These are phyloP conservation scores for Xylaria polymorpha DNA, from an alignment of 2,329 filamentous ascomycete species.

Conservation along the genomic window DNA sequence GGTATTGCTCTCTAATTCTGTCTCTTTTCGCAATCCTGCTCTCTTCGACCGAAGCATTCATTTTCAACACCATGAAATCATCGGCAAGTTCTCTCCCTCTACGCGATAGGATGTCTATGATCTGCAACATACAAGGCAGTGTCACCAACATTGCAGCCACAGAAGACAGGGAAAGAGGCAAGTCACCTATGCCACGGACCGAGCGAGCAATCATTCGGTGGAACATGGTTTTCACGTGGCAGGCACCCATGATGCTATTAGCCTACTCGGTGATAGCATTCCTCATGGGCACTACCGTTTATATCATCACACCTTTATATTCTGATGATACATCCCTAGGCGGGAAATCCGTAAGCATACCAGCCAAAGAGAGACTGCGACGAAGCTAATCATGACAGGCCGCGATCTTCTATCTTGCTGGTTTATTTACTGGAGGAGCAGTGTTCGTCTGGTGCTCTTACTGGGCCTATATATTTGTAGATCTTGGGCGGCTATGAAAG, in stretches of 20 bases:
- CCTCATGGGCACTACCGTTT: slow-evolving; percentile 41
- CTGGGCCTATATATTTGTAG: slow-evolving; percentile 46
- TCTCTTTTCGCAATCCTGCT: slow-evolving; percentile 47
- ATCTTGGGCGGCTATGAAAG: slow-evolving; percentile 6
- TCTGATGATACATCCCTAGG: slow-evolving; percentile 33
- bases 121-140: slow-evolving; percentile 32
- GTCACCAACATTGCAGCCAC: background rate
- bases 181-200: slow-evolving; percentile 27
- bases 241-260: slow-evolving; percentile 48
- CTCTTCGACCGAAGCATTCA: slow-evolving; percentile 46
- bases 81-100: slow-evolving; percentile 1
- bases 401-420: slow-evolving; percentile 41
- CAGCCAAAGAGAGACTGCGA: too few species aligned
- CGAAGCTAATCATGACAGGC: slow-evolving; percentile 30
- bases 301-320: slow-evolving; percentile 44
- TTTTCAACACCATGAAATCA: slow-evolving; percentile 43
- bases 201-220: slow-evolving; percentile 41
- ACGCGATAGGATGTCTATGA: slow-evolving; percentile 38
- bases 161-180: slow-evolving; percentile 24
- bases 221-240: slow-evolving; percentile 50
- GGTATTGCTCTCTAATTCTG: slow-evolving; percentile 45
- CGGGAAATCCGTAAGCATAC: slow-evolving; percentile 39
- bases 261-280: slow-evolving; percentile 45
- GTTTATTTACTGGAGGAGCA: slow-evolving; percentile 36
- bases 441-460: slow-evolving; percentile 47